Evolutionary conservation across 2,329 filamentous ascomycete species (phyloP), one percentile per base, ranked within the genome.

Genomic region (Cytospora leucostoma): DNA sequence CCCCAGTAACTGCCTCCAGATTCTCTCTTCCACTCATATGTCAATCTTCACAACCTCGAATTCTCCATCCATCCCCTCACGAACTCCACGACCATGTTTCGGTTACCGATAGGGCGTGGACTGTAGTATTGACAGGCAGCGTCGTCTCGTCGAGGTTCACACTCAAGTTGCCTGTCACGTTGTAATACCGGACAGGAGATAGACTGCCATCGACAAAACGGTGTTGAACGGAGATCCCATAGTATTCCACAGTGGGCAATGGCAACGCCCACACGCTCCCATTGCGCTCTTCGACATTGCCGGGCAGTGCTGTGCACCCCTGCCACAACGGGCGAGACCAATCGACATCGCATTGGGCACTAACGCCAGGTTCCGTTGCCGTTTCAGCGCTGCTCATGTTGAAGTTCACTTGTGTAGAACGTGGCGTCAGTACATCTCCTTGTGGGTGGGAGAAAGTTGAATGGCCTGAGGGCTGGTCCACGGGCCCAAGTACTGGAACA

Each of bases 201-300:
- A 47, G 7, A 17, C 38, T 47, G 38, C 8, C 38, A 10, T 56
- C 33, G 34, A 33, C 38, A 13, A 56, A 56, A 1, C 55, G 55
- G 12, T 56, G 55, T 27, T 56, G 55, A 3, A 56, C 8, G 6
- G 55, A 56, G 2, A 56, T 6, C 15, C 7, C 38, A 49, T 19
- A 49, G 13, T 7, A 17, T 7, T 7, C 38, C n/a, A 7, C 10
- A 15, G 55, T 3, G 7, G 21, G 4, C 6, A 35, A 13, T 1
- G 55, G 38, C 21, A 56, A 15, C 7, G 55, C 55, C 55, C 55
- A 56, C 12, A 56, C 55, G 13, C 21, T 44, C 11, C 27, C 38
- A 32, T 56, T 38, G n/a, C 7, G 7, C 53, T 13, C n/a, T 21
- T 47, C 44, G 4, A 5, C 19, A 7, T 37, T 38, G 10, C n/a